Percentiles rank a stretch among this genome's conserved stretches.
These are phyloP conservation scores for Fagopyrum homotropicum DNA, from an alignment of 148 eudicot genomes.

Conservation along the genomic window DNA sequence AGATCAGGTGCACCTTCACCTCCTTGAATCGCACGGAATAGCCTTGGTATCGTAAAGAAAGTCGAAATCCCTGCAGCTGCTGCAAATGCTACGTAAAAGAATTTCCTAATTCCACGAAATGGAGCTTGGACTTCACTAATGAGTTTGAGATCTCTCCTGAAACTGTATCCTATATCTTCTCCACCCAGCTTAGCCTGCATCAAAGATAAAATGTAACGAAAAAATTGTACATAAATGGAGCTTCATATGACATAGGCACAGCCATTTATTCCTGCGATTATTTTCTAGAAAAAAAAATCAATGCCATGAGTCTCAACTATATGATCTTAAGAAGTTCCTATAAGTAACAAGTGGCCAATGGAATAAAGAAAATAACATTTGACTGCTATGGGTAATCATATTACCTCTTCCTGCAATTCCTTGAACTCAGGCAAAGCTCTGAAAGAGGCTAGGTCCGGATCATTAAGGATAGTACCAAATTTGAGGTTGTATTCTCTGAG, in stretches of 20 bases:
- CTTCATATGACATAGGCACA: not conserved
- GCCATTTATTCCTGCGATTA: not conserved
- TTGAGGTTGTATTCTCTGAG: slow-evolving; percentile 83
- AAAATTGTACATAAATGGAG: slow-evolving; percentile 2
- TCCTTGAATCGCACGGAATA: slow-evolving; percentile 65
- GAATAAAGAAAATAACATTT: slow-evolving; percentile 6
- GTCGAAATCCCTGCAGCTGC: slow-evolving; percentile 95
- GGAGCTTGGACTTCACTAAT: slow-evolving; percentile 99
- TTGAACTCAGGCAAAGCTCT: slow-evolving; percentile 93
- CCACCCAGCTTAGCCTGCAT: slow-evolving; percentile 87
- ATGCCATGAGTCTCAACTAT: not conserved
- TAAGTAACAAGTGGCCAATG: not conserved
- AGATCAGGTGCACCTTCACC: slow-evolving; percentile 86
- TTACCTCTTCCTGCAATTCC: slow-evolving; percentile 97
- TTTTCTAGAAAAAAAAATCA: not conserved
- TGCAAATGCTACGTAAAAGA: slow-evolving; percentile 84
- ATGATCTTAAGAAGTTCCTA: not conserved
- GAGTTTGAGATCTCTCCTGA: slow-evolving; percentile 95
- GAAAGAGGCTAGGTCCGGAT: slow-evolving; percentile 97
- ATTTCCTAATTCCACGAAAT: slow-evolving; percentile 87
- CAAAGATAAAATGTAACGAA: not conserved
- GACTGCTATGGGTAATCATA: slow-evolving; percentile 10
- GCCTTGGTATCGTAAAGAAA: slow-evolving; percentile 72
- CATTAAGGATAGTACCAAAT: slow-evolving; percentile 93
- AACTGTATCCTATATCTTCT: slow-evolving; percentile 89